These are phyloP conservation scores for Leishmania aethiopica DNA, from an alignment of 208 protist genomes.

Conservation along the genomic window DNA sequence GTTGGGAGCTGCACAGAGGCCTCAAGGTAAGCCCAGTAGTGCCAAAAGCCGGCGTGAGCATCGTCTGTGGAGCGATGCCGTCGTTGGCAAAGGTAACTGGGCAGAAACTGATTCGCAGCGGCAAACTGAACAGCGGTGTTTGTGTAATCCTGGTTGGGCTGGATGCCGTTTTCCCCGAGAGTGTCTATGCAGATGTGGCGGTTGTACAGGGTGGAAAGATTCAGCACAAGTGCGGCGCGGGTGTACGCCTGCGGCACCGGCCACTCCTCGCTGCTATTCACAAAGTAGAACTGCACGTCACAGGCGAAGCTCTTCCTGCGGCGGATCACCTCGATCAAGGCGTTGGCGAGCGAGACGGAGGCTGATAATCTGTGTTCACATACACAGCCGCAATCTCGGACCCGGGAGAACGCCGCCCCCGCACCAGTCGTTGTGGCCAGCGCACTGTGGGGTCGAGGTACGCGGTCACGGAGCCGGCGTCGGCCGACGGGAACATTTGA, in stretches of 20 bases:
- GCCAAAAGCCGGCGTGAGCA: constrained; percentile 3
- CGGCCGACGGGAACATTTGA: constrained; percentile 17
- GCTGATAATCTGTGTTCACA: constrained; percentile 46
- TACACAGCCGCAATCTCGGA: constrained; percentile 72
- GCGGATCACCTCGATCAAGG: constrained; percentile 39
- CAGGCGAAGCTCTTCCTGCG: constrained; percentile 44
- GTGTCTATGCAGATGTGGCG: constrained; percentile 55
- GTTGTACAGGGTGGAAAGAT: constrained; percentile 56
- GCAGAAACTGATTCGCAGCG: background rate
- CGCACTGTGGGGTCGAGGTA: constrained; percentile 23
- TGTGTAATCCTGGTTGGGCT: constrained; percentile 71
- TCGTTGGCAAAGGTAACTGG: constrained; percentile 53
- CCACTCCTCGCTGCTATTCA: constrained; percentile 43
- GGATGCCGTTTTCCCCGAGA: constrained; percentile 57
- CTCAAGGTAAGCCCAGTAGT: constrained; percentile 35
- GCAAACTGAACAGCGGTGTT: constrained; percentile 35
- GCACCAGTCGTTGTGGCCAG: constrained; percentile 46
- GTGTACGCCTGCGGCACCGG: constrained; percentile 59
- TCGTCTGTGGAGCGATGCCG: background rate
- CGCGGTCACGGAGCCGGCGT: background rate
- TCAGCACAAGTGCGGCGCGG: constrained; percentile 59
- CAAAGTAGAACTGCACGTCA: constrained; percentile 76
- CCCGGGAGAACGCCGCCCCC: constrained; percentile 58
- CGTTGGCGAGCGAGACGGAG: constrained; percentile 55
- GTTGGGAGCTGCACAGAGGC: constrained; percentile 28